Base-by-base conservation (phyloP, 1,284 basidiomycete species). In the Vanrija sp. region DNA sequence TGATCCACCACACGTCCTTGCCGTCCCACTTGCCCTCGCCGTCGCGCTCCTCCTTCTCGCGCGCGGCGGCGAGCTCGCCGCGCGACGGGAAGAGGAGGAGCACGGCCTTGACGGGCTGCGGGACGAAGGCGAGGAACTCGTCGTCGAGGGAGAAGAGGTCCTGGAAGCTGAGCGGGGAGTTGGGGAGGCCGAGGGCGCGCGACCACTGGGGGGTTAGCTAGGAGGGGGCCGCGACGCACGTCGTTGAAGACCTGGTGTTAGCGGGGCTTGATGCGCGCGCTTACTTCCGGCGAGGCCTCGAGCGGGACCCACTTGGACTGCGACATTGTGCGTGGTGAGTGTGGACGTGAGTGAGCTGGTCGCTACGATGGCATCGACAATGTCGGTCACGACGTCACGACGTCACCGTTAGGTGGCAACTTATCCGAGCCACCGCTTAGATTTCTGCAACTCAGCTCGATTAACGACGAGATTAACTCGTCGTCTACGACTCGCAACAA, bases 121-220 rank as follows among this genome's bases (percentile, higher is more conserved):
- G 79, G 0, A 90, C 84, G 67, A 88, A 80, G 0, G 60, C 74
- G 0, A 91, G 82, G 27, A 92, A 80, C 82, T 91, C 87, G 1
- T 80, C 73, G 59, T 94, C 91, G 27, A 94, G 78, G 3, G 88
- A 89, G 66, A 84, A 94, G 36, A 93, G 80, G 69, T 95, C 91
- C 55, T 82, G 79, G 68, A 94, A 94, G 38, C 81, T 77, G 8
- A 83, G 80, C 20, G 81, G 76, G 5, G 79, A 71, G 2, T 75
- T 72, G 1, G 84, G 78, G 3, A 94, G 78, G 3, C 91, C 91
- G 3, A 87, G 84, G 46, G 84, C 82, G 36, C 78, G 73, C 0
- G 89, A 81, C 90, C 90, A 94, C 86, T 91, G 49, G 37, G 45
- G 24, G 41, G 46, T 42, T 8, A 20, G 41, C 6, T 7, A 48